Percentiles rank a stretch among this genome's conserved stretches.
These are phyloP conservation scores for Fusarium sp. DNA, from an alignment of 2,329 filamentous ascomycete genomes.

Conservation along the genomic window DNA sequence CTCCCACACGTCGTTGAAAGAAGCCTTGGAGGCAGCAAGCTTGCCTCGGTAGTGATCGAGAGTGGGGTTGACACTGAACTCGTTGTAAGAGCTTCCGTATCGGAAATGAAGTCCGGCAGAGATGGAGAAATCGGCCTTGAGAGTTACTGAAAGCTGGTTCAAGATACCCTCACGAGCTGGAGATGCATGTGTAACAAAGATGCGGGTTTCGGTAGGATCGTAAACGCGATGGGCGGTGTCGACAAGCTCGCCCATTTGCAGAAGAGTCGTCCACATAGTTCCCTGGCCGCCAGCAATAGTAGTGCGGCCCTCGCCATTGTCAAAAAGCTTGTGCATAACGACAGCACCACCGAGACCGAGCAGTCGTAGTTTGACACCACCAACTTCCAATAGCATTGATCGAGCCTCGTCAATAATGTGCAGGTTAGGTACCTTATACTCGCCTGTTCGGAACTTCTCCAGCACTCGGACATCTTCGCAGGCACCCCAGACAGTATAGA, in stretches of 20 bases:
- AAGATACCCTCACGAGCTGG: conserved; percentile 95
- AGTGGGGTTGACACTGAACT: conserved; percentile 98
- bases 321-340: conserved; percentile 99
- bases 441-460: conserved; percentile 95
- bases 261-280: conserved; percentile 98
- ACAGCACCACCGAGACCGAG: conserved; percentile 95
- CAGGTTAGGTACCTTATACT: conserved; percentile 97
- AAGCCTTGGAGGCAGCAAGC: conserved; percentile 96
- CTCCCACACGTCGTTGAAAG: conserved; percentile 99
- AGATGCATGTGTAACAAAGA: conserved; percentile 97
- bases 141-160: conserved; percentile 95
- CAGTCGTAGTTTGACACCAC: conserved; percentile 93
- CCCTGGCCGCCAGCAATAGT: conserved; percentile 98
- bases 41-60: conserved; percentile 98
- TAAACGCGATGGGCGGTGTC: conserved; percentile 98
- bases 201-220: conserved; percentile 94
- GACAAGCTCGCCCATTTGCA: conserved; percentile 98
- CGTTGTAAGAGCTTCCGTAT: conserved; percentile 99
- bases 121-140: conserved; percentile 98
- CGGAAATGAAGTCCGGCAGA: conserved; percentile 98
- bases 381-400: conserved; percentile 92
- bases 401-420: conserved; percentile 99
- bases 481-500: conserved; percentile 99
- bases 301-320: conserved; percentile 96
- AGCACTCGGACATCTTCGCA: conserved; percentile 98